A percentile compares a stretch with the other conserved stretches of the same genome.
Conservation (phyloP, 176 grass and related monocot species). For the bread wheat (Triticum aestivum) region DNA sequence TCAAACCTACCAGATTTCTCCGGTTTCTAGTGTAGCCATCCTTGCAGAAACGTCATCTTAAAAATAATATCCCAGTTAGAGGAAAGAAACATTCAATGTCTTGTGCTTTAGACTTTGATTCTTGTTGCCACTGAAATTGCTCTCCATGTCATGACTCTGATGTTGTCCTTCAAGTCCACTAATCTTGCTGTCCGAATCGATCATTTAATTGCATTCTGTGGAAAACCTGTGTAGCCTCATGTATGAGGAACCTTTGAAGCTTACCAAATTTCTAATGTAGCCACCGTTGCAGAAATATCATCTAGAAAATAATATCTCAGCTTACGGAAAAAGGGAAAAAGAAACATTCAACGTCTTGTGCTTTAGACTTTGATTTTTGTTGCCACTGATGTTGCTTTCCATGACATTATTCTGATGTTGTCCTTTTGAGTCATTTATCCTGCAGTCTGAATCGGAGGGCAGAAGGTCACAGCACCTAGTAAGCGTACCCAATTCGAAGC, state of each 20-base stretch:
- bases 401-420: neutral
- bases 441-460: neutral
- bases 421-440: neutral
- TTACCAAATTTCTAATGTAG: neutral
- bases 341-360: conserved; percentile 4
- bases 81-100: no score
- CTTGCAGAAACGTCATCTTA: neutral
- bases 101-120: no score
- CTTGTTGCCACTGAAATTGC: no score
- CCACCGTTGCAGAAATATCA: neutral
- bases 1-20: neutral
- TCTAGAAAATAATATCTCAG: neutral
- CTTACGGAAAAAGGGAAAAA: neutral
- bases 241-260: neutral
- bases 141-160: no score
- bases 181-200: neutral
- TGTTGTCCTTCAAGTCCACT: neutral
- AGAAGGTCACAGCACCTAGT: neutral
- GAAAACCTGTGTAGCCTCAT: neutral
- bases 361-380: conserved; percentile 1
- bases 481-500: neutral
- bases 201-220: no score
- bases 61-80: neutral
- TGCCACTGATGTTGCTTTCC: neutral
- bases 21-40: neutral